phyloP scores from a whole-genome alignment of 345 rosid genomes.

The Bruguiera gymnorhiza region DNA sequence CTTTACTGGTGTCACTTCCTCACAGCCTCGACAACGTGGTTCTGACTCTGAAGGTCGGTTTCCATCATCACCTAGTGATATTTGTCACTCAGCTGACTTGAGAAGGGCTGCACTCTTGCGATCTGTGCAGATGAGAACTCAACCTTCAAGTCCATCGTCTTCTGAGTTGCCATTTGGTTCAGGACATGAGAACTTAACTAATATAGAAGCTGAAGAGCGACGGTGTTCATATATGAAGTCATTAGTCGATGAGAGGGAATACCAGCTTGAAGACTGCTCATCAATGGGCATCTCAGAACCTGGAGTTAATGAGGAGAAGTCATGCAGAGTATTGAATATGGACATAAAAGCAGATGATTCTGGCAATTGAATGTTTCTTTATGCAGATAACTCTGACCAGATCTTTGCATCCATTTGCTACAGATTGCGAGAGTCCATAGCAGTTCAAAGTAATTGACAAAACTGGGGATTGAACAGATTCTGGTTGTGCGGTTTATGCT shows the following conservation, averaged over 20 bases:
- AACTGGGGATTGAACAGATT: not conserved
- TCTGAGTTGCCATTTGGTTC: conserved; percentile 46
- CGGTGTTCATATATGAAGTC: conserved; percentile 58
- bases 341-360: conserved; percentile 38
- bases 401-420: not conserved
- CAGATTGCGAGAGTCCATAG: not conserved
- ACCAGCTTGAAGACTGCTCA: conserved; percentile 50
- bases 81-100: conserved; percentile 91
- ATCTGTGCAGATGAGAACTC: conserved; percentile 93
- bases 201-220: conserved; percentile 55
- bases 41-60: conserved; percentile 91
- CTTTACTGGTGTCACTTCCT: conserved; percentile 22
- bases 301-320: conserved; percentile 44
- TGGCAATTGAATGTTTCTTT: conserved; percentile 11
- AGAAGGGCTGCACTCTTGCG: conserved; percentile 87
- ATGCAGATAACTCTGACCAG: not conserved
- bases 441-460: not conserved
- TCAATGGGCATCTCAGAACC: conserved; percentile 41
- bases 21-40: conserved; percentile 68
- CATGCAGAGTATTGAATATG: conserved; percentile 44
- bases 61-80: conserved; percentile 96
- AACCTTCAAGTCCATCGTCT: conserved; percentile 47
- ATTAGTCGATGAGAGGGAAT: conserved; percentile 59
- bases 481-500: not conserved
- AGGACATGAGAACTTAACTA: conserved; percentile 46